Percentiles rank a stretch among this genome's conserved stretches.
phyloP scores from a whole-genome alignment of 371 early-diverging fungal species.

The Capniomyces stellatus region DNA sequence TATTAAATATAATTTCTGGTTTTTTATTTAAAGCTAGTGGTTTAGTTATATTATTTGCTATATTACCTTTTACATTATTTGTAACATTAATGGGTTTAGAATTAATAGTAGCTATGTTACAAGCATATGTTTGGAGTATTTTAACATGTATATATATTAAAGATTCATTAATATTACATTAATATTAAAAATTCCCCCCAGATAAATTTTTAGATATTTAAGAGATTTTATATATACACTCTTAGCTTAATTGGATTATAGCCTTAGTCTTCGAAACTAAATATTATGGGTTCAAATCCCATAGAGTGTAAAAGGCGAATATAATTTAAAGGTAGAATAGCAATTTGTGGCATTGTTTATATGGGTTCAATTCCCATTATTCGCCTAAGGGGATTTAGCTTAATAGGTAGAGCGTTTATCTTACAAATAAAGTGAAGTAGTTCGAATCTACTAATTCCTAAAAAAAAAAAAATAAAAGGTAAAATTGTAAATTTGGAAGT shows the following conservation, averaged over 20 bases:
- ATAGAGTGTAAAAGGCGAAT: constrained; percentile 7
- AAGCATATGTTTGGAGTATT: constrained; percentile 25
- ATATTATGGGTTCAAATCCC: constrained; percentile 6
- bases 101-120: constrained; percentile 26
- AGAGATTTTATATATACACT: constrained; percentile 17
- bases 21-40: constrained; percentile 24
- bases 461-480: constrained; percentile 16
- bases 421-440: constrained; percentile 20
- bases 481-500: constrained; percentile 10
- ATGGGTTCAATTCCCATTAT: constrained; percentile 19
- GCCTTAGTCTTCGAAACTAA: constrained; percentile 6
- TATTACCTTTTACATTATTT: constrained; percentile 24
- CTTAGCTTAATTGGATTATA: constrained; percentile 6
- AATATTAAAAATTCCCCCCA: constrained; percentile 15
- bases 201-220: constrained; percentile 17
- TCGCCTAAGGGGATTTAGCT: constrained; percentile 18
- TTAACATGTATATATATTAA: constrained; percentile 28
- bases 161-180: constrained; percentile 28
- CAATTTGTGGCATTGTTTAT: constrained; percentile 20
- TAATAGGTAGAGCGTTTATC: constrained; percentile 16
- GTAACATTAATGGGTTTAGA: constrained; percentile 26
- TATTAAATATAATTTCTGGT: constrained; percentile 29
- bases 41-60: constrained; percentile 25
- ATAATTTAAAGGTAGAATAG: constrained; percentile 10
- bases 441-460: constrained; percentile 24